Conservation (phyloP, 2,329 filamentous ascomycete genomes). For the Fusarium goolgardi region DNA sequence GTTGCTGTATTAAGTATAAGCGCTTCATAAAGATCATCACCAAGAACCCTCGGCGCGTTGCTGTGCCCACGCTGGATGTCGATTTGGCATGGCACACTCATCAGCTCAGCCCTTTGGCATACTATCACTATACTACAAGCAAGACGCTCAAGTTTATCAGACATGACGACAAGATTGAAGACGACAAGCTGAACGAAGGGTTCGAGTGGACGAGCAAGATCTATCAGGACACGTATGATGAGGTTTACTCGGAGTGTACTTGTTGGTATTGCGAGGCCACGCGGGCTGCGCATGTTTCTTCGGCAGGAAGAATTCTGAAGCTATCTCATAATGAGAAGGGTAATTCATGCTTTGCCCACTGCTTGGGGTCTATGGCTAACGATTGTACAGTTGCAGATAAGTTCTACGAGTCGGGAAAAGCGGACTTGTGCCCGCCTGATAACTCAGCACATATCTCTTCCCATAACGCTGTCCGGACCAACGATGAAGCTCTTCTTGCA, state of each 20-base stretch:
- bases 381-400: slow-evolving; percentile 48
- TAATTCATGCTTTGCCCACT: slow-evolving; percentile 15
- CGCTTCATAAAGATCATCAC: slow-evolving; percentile 73
- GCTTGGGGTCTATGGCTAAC: background rate
- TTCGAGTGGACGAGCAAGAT: slow-evolving; percentile 79
- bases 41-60: slow-evolving; percentile 57
- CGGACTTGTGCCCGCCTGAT: slow-evolving; percentile 63
- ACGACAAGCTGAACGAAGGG: slow-evolving; percentile 68
- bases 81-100: slow-evolving; percentile 86
- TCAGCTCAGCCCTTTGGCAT: slow-evolving; percentile 73
- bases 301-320: slow-evolving; percentile 59
- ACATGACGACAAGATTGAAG: slow-evolving; percentile 86
- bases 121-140: slow-evolving; percentile 67
- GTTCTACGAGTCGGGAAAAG: slow-evolving; percentile 62
- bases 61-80: slow-evolving; percentile 78
- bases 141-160: slow-evolving; percentile 72
- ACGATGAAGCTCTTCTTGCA: slow-evolving; percentile 10
- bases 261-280: slow-evolving; percentile 84
- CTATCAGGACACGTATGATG: slow-evolving; percentile 73
- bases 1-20: slow-evolving; percentile 72
- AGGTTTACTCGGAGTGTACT: slow-evolving; percentile 80
- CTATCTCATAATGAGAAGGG: slow-evolving; percentile 59
- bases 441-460: slow-evolving; percentile 77
- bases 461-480: slow-evolving; percentile 70
- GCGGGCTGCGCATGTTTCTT: slow-evolving; percentile 59